Percentiles rank a stretch among this genome's conserved stretches.
phyloP scores from a whole-genome alignment of 345 rosid species.

The Sisymbrium irio region DNA sequence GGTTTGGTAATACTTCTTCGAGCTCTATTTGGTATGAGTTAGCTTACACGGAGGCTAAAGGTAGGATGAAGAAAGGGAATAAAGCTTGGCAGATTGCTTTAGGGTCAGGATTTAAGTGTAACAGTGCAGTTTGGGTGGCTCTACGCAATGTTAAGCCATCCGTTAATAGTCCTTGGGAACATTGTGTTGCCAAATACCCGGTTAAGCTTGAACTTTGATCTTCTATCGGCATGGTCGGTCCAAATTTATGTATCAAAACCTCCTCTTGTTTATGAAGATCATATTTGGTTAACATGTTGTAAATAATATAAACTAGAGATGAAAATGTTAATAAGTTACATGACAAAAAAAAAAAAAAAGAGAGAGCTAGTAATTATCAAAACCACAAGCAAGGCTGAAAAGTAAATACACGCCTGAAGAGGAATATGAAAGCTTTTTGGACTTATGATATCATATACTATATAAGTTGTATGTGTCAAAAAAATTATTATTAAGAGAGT shows the following conservation, averaged over 20 bases:
- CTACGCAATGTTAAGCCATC: background rate
- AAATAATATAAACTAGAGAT: too few relatives aligned
- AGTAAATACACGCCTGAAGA: too few relatives aligned
- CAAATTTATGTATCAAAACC: too few relatives aligned
- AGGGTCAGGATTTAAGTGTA: conserved; percentile 38
- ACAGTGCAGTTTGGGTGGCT: conserved; percentile 33
- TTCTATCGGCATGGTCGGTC: background rate
- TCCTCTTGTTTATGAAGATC: background rate
- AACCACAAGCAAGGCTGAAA: too few relatives aligned
- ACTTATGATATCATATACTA: too few relatives aligned
- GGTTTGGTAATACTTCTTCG: conserved; percentile 37
- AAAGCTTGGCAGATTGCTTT: conserved; percentile 40
- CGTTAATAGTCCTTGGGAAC: background rate
- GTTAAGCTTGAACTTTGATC: background rate
- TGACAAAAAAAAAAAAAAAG: too few relatives aligned
- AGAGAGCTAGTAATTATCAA: too few relatives aligned
- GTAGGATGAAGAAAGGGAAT: conserved; percentile 34
- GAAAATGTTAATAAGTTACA: too few relatives aligned
- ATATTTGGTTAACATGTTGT: too few relatives aligned
- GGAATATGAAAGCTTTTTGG: too few relatives aligned
- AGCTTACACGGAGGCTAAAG: conserved; percentile 34
- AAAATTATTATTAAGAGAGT: too few relatives aligned
- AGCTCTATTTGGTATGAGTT: conserved; percentile 37
- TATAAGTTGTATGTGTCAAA: too few relatives aligned
- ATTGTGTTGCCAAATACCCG: background rate